Conservation (phyloP, 208 protist genomes). For the Crithidia sp. region DNA sequence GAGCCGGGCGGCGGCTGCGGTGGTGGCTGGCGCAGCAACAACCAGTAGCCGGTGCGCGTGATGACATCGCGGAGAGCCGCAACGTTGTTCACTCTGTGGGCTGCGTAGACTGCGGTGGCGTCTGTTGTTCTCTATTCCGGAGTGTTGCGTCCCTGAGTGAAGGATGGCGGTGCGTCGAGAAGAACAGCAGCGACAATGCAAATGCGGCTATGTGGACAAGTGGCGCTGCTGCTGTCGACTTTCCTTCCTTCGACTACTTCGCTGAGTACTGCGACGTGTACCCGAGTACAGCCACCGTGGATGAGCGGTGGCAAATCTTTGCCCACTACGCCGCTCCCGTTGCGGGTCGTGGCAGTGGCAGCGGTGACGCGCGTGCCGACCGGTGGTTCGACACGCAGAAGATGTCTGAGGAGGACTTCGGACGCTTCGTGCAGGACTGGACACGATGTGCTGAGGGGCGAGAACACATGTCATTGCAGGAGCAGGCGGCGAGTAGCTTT, state of each 20-base stretch:
- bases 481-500: not conserved
- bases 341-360: not conserved
- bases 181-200: too few species aligned
- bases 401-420: not conserved
- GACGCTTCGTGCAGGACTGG: not conserved
- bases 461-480: not conserved
- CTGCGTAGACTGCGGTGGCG: too few species aligned
- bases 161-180: too few species aligned
- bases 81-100: too few species aligned
- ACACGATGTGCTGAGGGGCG: not conserved
- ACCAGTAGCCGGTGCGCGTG: too few species aligned
- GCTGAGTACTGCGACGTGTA: conserved; percentile 21
- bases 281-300: not conserved
- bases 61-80: too few species aligned
- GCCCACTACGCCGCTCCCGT: not conserved
- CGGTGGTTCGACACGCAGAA: not conserved
- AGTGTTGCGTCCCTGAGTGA: not conserved
- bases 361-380: not conserved
- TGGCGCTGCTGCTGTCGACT: not conserved
- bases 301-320: conserved; percentile 12
- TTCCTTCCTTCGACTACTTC: conserved; percentile 20
- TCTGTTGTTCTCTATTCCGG: not conserved
- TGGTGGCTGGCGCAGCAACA: not conserved
- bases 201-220: too few species aligned
- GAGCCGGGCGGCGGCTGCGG: not conserved